Conservation (phyloP, 2,329 filamentous ascomycete species). For the Hawksworthiomyces lignivorus region DNA sequence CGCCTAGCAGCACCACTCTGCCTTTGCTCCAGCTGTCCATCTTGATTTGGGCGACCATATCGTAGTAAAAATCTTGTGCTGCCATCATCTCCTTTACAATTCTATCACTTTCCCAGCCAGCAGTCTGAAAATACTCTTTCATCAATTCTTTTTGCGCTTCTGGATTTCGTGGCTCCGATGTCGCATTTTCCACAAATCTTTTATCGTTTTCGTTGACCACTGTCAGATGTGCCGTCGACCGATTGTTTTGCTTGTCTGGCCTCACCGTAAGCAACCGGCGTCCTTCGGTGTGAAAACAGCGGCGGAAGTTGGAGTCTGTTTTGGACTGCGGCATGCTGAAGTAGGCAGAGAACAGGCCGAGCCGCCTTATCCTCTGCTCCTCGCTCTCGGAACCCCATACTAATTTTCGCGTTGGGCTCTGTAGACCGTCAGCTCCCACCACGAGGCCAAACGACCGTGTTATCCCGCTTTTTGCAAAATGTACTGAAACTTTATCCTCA, state of each 20-base stretch:
- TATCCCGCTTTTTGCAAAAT: conserved; percentile 35
- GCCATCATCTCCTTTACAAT: conserved; percentile 28
- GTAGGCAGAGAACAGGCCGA: conserved; percentile 29
- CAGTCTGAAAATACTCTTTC: conserved; percentile 30
- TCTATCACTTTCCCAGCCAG: conserved; percentile 36
- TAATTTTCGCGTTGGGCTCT: conserved; percentile 37
- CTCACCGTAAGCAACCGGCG: conserved; percentile 31
- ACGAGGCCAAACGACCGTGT: conserved; percentile 40
- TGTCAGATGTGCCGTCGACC: conserved; percentile 7
- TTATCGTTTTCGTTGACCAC: conserved; percentile 18
- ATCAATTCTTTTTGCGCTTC: not conserved
- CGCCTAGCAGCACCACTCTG: conserved; percentile 35
- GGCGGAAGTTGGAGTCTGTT: conserved; percentile 24
- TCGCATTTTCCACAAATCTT: conserved; percentile 14
- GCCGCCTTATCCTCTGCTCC: conserved; percentile 19
- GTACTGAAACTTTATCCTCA: conserved; percentile 22
- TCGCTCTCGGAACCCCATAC: conserved; percentile 24
- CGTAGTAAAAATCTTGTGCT: conserved; percentile 25
- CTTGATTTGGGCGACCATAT: conserved; percentile 35
- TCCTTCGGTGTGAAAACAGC: conserved; percentile 26
- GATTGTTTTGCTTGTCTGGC: conserved; percentile 21
- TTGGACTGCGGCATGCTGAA: conserved; percentile 29
- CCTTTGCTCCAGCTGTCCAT: conserved; percentile 27
- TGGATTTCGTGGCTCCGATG: conserved; percentile 8
- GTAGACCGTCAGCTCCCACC: conserved; percentile 47